Conservation (phyloP, 1,284 basidiomycete genomes). For the Tilletia caries region DNA sequence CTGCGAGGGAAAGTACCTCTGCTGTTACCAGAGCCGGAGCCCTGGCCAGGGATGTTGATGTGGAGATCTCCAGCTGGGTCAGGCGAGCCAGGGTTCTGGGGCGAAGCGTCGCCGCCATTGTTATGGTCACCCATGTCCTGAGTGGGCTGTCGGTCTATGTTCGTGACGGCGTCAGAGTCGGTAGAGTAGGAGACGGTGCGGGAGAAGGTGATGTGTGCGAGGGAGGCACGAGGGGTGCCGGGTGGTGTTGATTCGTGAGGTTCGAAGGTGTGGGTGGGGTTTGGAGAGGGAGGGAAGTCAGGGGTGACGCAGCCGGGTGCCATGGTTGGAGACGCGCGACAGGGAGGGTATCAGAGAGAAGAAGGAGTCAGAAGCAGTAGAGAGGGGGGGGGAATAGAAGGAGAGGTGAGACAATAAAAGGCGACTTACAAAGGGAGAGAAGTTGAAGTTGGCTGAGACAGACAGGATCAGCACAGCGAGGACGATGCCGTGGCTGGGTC, state of each 20-base stretch:
- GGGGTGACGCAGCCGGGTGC: no score
- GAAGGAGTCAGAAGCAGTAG: not conserved
- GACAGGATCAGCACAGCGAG: not conserved
- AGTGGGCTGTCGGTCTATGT: not conserved
- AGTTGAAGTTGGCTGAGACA: not conserved
- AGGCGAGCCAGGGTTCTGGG: not conserved
- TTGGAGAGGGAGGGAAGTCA: not conserved
- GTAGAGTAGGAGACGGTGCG: not conserved
- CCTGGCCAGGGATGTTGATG: constrained; percentile 15
- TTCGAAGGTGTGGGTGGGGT: not conserved
- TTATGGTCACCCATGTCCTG: not conserved
- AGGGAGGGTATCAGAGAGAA: not conserved
- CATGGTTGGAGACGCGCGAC: no score
- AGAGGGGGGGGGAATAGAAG: no score
- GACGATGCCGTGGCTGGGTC: no score
- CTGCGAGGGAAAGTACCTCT: constrained; percentile 27
- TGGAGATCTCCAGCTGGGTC: constrained; percentile 9
- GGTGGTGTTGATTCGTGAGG: constrained; percentile 9
- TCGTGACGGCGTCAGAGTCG: not conserved
- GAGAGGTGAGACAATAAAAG: constrained; percentile 2
- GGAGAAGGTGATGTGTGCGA: not conserved
- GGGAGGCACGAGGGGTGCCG: not conserved
- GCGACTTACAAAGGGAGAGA: not conserved
- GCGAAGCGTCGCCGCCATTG: not conserved
- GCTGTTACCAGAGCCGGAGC: not conserved